Conservation (phyloP, 169 alveolate species). For the Eimeria zaria region DNA sequence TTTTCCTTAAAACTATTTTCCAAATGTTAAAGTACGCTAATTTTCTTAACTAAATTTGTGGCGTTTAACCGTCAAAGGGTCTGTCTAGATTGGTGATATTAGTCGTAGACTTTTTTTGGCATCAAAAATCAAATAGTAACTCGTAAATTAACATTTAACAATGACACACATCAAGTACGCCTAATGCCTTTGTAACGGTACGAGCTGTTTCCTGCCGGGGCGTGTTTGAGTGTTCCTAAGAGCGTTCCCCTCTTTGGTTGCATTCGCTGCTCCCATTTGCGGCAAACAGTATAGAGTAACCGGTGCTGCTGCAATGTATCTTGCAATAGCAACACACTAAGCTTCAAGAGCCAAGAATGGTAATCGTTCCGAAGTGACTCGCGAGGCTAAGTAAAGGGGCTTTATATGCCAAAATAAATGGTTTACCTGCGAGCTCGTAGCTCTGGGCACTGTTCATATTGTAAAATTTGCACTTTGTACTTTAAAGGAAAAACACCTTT, state of each 20-base stretch:
- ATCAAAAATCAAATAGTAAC: too few species aligned
- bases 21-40: too few species aligned
- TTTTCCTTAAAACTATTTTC: too few species aligned
- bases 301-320: background rate
- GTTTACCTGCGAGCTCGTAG: slow-evolving; percentile 54
- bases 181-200: too few species aligned
- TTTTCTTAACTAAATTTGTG: too few species aligned
- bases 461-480: background rate
- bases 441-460: background rate
- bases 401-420: slow-evolving; percentile 47
- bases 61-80: too few species aligned
- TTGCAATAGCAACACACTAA: background rate
- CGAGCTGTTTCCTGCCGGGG: background rate
- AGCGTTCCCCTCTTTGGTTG: background rate
- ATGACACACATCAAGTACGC: too few species aligned
- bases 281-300: background rate
- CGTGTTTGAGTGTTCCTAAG: background rate
- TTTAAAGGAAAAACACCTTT: background rate
- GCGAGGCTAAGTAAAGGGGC: slow-evolving; percentile 13
- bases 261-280: background rate
- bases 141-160: too few species aligned
- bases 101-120: too few species aligned
- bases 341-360: background rate
- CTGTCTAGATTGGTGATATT: too few species aligned
- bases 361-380: background rate